Percentiles rank a stretch among this genome's conserved stretches.
phyloP scores from a whole-genome alignment of 129 eudicot species.

The Pulicaria dysenterica region DNA sequence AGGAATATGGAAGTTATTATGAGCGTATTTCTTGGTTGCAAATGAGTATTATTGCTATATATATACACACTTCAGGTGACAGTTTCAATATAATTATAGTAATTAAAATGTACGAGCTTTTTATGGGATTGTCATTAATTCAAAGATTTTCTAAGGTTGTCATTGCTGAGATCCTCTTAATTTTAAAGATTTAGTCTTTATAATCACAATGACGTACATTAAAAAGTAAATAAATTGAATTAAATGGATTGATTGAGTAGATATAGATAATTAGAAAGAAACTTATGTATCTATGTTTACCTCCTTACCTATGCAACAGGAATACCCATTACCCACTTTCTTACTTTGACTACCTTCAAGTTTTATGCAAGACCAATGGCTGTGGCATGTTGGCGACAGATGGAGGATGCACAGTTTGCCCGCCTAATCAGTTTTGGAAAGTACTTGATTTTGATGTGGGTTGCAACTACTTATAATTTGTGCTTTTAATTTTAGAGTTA shows the following conservation, averaged over 20 bases:
- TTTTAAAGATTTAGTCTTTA: background rate
- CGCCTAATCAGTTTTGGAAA: too few relatives aligned
- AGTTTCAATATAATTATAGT: background rate
- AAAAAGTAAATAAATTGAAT: background rate
- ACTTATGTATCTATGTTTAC: background rate
- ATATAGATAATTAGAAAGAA: too few relatives aligned
- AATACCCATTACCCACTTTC: too few relatives aligned
- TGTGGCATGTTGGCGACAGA: too few relatives aligned
- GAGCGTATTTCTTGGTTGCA: constrained; percentile 3
- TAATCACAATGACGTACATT: background rate
- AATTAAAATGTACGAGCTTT: background rate
- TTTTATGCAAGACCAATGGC: too few relatives aligned
- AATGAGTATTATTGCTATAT: background rate
- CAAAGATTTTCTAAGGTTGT: too few relatives aligned
- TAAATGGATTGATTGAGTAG: background rate
- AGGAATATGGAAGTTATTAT: background rate
- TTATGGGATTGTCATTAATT: background rate
- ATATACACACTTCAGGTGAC: background rate
- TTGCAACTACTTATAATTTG: too few relatives aligned
- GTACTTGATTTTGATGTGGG: too few relatives aligned
- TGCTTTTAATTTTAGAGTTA: too few relatives aligned
- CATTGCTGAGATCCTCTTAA: background rate
- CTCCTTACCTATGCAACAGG: background rate
- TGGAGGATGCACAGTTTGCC: too few relatives aligned
- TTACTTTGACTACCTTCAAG: background rate